phyloP scores from a whole-genome alignment of 495 filamentous ascomycete species.

The Delitschia confertaspora region DNA sequence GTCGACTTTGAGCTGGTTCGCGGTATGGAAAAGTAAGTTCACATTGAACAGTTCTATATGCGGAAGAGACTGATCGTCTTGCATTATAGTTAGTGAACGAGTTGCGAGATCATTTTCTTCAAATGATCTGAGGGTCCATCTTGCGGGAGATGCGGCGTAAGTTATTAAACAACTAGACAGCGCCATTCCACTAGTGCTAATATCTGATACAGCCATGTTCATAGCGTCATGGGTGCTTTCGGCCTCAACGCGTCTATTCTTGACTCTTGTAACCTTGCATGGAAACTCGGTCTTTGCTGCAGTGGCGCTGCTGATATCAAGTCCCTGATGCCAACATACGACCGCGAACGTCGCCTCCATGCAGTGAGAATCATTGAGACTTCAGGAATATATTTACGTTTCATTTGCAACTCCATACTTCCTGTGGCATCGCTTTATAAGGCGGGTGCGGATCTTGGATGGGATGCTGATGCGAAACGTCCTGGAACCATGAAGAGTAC shows the following conservation, averaged over 20 bases:
- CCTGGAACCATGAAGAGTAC: no score
- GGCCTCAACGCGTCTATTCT: conserved; percentile 38
- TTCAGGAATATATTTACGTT: conserved; percentile 34
- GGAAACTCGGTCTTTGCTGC: conserved; percentile 35
- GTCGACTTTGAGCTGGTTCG: conserved; percentile 35
- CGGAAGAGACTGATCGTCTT: no score
- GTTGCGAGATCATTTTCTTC: conserved; percentile 37
- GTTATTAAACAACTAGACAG: conserved; percentile 10
- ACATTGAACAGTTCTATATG: no score
- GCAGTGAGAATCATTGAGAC: conserved; percentile 32
- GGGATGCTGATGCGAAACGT: no score
- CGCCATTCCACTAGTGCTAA: neutral
- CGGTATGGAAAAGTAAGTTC: conserved; percentile 35
- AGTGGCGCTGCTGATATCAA: conserved; percentile 15
- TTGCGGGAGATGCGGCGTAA: conserved; percentile 37
- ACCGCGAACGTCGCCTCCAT: conserved; percentile 32
- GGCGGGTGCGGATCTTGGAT: conserved; percentile 4
- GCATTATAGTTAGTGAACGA: conserved; percentile 32
- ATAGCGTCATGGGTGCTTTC: conserved; percentile 38
- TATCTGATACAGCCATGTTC: conserved; percentile 29
- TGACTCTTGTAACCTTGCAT: conserved; percentile 35
- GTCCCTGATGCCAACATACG: conserved; percentile 33
- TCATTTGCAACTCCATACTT: conserved; percentile 30
- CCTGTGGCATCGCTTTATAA: conserved; percentile 22
- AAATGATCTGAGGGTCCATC: conserved; percentile 31